Evolutionary conservation across 2,329 filamentous ascomycete species (phyloP), one percentile per base, ranked within the genome.

Genomic region (Colletotrichum abscissum): DNA sequence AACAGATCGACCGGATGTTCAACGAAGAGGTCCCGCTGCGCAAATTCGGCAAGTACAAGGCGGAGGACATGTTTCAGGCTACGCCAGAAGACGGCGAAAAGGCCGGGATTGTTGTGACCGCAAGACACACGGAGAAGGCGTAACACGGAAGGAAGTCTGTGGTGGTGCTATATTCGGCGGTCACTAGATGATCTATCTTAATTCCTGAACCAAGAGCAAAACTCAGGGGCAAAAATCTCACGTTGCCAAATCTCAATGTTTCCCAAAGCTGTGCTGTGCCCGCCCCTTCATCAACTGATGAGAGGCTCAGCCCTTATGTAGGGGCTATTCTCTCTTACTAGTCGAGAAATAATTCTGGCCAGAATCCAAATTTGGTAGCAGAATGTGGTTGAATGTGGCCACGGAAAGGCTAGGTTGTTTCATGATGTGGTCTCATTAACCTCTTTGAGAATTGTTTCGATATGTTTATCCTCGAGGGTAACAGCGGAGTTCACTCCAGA

Each of bases 1-100:
- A 79, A 62, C 77, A 79, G 55, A 74, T 79, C 24, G 77, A 79
- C 68, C 67, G 76, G 52, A 49, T 77, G 35, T 77, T 79, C 54
- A 75, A 78, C 22, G 64, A 72, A 52, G 65, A 64, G 4, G 35
- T 72, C 16, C 63, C 57, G 4, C 69, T 79, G 12, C 65, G 75
- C 24, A 76, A 77, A 54, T 78, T 79, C 56, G 76, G 52, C 16
- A 63, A 58, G 19, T 72, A 69, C 49, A 68, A 63, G 30, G 33
- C 57, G 0, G 69, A 69, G 12, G 69, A 72, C 2, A 57, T 68
- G 35, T 67, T 68, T 1, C 64, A 72, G 64, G 64, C 35, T 49
- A 30, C 28, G 12, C 14, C 5, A 0, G 52, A 69, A 1, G 65
- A 72, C 26, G 54, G 52, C 5, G 58, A 72, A 14, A 72, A 69